Base-by-base conservation (phyloP, 768 basidiomycete species). In the Leucosporidium yakuticum region DNA sequence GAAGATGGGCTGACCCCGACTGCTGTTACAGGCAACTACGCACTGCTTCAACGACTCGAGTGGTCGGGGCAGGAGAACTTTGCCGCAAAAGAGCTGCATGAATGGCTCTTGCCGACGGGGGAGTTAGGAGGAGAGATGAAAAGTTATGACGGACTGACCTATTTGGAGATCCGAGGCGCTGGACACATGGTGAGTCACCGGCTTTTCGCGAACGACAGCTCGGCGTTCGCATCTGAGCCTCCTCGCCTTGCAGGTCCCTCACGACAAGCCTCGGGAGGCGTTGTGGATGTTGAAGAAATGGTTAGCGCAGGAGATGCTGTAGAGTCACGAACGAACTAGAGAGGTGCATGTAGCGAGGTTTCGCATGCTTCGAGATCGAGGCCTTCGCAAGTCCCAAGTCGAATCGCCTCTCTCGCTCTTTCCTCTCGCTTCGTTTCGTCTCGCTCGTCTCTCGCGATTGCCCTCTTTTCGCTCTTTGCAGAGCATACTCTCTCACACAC, bases 1-100 rank as follows among this genome's bases (percentile, higher is more conserved):
- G 8, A 44, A 15, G 3, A 8, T 3, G 11, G 2, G 39, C 39
- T 44, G 11, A 44, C 21, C 21, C 6, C 4, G 15, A 2, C 11
- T 58, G 32, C 36, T 58, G 27, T n/a, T 36, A 44, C 39, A 63
- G 86, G 86, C n/a, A 15, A 31, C 27, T 27, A 87, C 76, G 82
- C 85, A 36, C 91, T 90, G 89, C 79, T 91, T 7, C 82, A 84
- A 65, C 79, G 80, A 39, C 83, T 91, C 17, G 83, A 86, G n/a
- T 85, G 84, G 49, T 77, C 80, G 47, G 90, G 87, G 81, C 79
- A 83, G 34, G 77, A 79, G 3, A 87, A 88, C 70, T 91, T 90
- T 78, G 73, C 78, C 80, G 59, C 75, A 80, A 55, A 79, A 80
- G 66, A 76, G 47, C 84, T 86, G 27, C 91, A 87, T 86, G 71